Percentiles rank a stretch among this genome's conserved stretches.
Conservation (phyloP, 192 early-diverging fungal species). For the Coemansia sp. region DNA sequence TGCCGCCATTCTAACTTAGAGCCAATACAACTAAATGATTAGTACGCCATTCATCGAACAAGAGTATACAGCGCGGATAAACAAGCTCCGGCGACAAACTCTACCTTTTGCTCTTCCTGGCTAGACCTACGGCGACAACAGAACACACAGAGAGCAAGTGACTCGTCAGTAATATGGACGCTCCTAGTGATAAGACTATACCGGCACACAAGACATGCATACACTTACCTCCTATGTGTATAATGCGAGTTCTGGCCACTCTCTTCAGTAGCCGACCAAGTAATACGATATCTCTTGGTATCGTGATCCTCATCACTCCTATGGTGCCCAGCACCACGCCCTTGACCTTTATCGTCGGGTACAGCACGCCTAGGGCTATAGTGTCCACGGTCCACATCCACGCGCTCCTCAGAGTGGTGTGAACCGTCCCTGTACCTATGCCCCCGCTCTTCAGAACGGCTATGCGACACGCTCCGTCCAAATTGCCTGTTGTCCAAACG, state of each 20-base stretch:
- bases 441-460: not conserved
- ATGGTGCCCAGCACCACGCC: not conserved
- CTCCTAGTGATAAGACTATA: not conserved
- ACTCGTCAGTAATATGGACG: not conserved
- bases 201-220: no score
- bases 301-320: not conserved
- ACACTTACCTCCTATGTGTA: slow-evolving; percentile 24
- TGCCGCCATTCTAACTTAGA: not conserved
- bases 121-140: slow-evolving; percentile 7
- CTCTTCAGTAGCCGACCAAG: not conserved
- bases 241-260: slow-evolving; percentile 7
- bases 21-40: not conserved
- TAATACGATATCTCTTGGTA: not conserved
- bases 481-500: slow-evolving; percentile 41
- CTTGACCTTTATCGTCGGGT: not conserved
- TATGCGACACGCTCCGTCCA: slow-evolving; percentile 42
- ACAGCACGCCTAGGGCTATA: slow-evolving; percentile 18
- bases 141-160: not conserved
- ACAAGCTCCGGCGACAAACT: not conserved
- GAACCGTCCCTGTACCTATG: slow-evolving; percentile 1
- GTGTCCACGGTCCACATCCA: not conserved
- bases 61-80: not conserved
- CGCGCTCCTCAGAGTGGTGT: not conserved
- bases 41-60: not conserved
- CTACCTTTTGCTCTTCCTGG: slow-evolving; percentile 28